Base-by-base conservation (phyloP, 108 stramenopile species). In the Licmophora abbreviata region DNA sequence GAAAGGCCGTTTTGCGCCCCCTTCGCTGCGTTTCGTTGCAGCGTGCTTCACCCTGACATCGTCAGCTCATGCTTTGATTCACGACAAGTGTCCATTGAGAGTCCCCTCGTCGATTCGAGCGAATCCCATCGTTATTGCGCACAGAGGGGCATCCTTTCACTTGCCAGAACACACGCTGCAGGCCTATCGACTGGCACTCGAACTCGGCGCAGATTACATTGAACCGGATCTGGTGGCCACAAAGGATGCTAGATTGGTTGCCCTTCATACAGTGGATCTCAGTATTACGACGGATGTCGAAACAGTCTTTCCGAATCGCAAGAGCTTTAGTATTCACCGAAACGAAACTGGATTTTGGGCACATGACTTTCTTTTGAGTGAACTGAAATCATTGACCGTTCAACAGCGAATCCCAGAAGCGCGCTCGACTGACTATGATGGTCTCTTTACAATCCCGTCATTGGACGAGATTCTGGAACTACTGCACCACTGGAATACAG, bases 131-230 rank as follows among this genome's bases (percentile, higher is more conserved):
- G 55, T 81, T 12, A 67, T 85, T 55, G 84, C 74, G 10, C 84
- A 85, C 63, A 70, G 84, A 0, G 78, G 79, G 8, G 84, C 84
- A n/a, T 81, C 79, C 1, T 71, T 59, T 36, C 62, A 84, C 51
- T 38, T 92, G 1, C 90, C 90, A 14, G 83, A 87, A 43, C 83
- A 92, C 49, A 66, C 85, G 0, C 36, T 87, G 35, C 66, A 56
- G 40, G 78, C 74, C 5, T 92, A 92, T 53, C 76, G 78, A 31
- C 55, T 92, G 20, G 85, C 90, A 17, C 45, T 88, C 8, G 85
- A 87, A 38, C 50, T 92, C n/a, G 77, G 79, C 11, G 78, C 85
- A 22, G 81, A 92, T 37, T 92, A 74, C 55, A 80, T 87, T 35
- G 90, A 92, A 44, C 77, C 85, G 0, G 85, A 92, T 62, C 52